These are phyloP conservation scores for Penicillium taxi DNA, from an alignment of 495 filamentous ascomycete species.

Conservation along the genomic window DNA sequence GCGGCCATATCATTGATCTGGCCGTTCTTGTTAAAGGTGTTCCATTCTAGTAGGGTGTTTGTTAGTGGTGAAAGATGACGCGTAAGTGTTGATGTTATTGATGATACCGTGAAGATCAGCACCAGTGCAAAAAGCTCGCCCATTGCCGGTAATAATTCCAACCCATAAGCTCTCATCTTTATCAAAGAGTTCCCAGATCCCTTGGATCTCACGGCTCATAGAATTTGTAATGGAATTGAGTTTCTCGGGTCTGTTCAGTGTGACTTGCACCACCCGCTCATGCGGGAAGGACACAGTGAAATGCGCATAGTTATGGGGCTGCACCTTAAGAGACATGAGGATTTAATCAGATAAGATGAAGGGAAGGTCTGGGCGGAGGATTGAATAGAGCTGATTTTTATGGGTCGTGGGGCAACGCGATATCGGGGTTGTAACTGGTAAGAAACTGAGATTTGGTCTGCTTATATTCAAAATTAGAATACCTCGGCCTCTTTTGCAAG, in stretches of 20 bases:
- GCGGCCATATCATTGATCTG: slow-evolving; percentile 38
- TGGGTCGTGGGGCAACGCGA: too few relatives aligned
- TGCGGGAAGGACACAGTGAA: slow-evolving; percentile 36
- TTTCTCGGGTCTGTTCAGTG: slow-evolving; percentile 37
- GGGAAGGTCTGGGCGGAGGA: too few relatives aligned
- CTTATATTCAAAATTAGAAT: too few relatives aligned
- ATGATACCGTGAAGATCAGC: slow-evolving; percentile 42
- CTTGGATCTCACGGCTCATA: slow-evolving; percentile 41
- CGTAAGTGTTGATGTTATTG: not conserved
- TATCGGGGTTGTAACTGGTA: too few relatives aligned
- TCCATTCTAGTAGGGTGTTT: slow-evolving; percentile 26
- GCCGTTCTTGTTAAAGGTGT: slow-evolving; percentile 26
- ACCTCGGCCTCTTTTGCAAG: too few relatives aligned
- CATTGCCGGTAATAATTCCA: slow-evolving; percentile 48
- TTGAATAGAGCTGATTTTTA: too few relatives aligned
- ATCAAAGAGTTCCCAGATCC: slow-evolving; percentile 46
- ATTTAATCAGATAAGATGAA: not conserved
- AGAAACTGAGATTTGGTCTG: too few relatives aligned
- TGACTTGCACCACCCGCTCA: slow-evolving; percentile 35
- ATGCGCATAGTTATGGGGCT: slow-evolving; percentile 13
- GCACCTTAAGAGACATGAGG: slow-evolving; percentile 20
- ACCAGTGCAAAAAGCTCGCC: slow-evolving; percentile 50
- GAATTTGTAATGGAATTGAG: slow-evolving; percentile 41
- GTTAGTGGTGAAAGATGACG: not conserved
- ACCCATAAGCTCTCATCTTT: slow-evolving; percentile 43